Evolutionary conservation across 805 yeast species (phyloP).

Genomic region (Clavispora carvajalis): DNA sequence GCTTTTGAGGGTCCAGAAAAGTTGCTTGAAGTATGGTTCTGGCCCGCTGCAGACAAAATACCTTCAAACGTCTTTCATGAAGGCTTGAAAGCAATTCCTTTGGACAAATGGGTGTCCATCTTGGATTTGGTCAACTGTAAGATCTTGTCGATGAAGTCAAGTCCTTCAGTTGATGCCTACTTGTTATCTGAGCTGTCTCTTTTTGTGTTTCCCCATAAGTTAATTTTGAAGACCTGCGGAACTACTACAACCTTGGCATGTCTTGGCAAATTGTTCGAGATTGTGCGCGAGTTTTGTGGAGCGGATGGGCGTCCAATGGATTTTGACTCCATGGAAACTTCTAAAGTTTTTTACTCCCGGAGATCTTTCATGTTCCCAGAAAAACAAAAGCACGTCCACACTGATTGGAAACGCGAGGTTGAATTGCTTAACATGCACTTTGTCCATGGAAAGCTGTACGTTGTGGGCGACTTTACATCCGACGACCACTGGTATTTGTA

Average conservation of each 20-base stretch:
- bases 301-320: slow-evolving; percentile 5
- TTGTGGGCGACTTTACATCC: slow-evolving; percentile 70
- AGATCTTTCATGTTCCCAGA: slow-evolving; percentile 91
- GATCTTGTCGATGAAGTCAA: slow-evolving; percentile 71
- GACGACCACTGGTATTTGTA: slow-evolving; percentile 91
- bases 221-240: slow-evolving; percentile 92
- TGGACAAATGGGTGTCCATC: slow-evolving; percentile 63
- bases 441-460: slow-evolving; percentile 54
- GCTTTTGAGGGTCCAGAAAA: slow-evolving; percentile 99
- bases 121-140: slow-evolving; percentile 85
- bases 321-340: slow-evolving; percentile 36
- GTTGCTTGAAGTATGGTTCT: slow-evolving; percentile 84
- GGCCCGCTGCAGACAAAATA: slow-evolving; percentile 40
- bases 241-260: slow-evolving; percentile 88
- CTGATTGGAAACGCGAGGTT: slow-evolving; percentile 81
- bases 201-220: slow-evolving; percentile 80
- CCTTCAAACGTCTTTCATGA: slow-evolving; percentile 32
- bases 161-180: slow-evolving; percentile 70
- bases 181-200: slow-evolving; percentile 84
- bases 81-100: slow-evolving; percentile 62
- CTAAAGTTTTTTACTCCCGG: slow-evolving; percentile 81
- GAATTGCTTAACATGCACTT: slow-evolving; percentile 62
- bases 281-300: slow-evolving; percentile 16
- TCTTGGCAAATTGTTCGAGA: slow-evolving; percentile 55
- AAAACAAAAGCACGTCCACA: slow-evolving; percentile 74